Percentiles rank a stretch among this genome's conserved stretches.
Conservation (phyloP, 176 grass and related monocot species). For the Oryza officinalis region DNA sequence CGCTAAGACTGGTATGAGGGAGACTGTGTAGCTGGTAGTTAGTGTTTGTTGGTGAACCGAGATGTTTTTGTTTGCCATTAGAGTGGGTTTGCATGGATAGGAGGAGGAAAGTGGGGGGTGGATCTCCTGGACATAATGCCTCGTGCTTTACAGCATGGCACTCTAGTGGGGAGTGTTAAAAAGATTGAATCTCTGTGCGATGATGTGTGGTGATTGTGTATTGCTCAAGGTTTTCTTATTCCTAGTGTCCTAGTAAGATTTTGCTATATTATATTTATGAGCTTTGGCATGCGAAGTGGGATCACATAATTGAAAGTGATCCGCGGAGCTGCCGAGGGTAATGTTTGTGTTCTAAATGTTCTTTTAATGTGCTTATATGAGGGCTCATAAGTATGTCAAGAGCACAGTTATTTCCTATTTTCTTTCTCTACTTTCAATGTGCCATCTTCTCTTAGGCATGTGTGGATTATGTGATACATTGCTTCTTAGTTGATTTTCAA, state of each 20-base stretch:
- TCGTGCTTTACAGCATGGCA: background rate
- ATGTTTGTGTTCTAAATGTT: background rate
- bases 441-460: background rate
- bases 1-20: background rate
- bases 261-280: slow-evolving; percentile 20
- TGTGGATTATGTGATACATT: slow-evolving; percentile 1
- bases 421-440: slow-evolving; percentile 8
- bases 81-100: background rate
- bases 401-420: background rate
- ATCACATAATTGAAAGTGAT: background rate
- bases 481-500: background rate
- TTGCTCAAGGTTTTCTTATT: background rate
- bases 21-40: background rate
- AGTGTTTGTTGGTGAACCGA: background rate
- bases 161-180: background rate
- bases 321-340: background rate
- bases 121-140: background rate
- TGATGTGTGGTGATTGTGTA: background rate
- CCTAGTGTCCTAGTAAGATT: background rate
- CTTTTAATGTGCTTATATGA: slow-evolving; percentile 9
- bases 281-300: slow-evolving; percentile 11
- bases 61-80: slow-evolving; percentile 11
- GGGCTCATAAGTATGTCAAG: background rate
- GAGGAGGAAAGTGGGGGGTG: background rate
- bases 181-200: background rate